Evolutionary conservation across 2,329 filamentous ascomycete species (phyloP), one percentile per base, ranked within the genome.

Genomic region (Pyrenochaeta sp.): DNA sequence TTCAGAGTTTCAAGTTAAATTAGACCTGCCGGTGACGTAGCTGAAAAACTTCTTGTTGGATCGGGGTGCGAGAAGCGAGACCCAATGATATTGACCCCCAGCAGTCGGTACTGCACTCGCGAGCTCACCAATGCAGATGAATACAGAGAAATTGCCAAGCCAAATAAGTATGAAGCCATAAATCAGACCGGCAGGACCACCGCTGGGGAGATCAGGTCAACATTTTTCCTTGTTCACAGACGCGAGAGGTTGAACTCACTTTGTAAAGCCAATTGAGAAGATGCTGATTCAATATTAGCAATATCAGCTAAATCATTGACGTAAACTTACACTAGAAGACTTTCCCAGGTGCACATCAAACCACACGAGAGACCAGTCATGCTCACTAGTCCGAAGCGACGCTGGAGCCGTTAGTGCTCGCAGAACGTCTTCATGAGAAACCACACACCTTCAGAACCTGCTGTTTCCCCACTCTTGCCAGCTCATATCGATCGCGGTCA

Each of bases 1-100:
- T 14, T n/a, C 7, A 23, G 17, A 15, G 5, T 23, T 45, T 20
- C 3, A 14, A 5, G 11, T 2, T 31, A 4, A 6, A 17, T 1
- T 4, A 10, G 3, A 36, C 60, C 9, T 64, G 74, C 72, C 72
- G 7, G 78, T 74, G 11, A 81, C 67, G 49, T 81, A 81, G 56
- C 77, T 79, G 47, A 80, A 72, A 43, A 79, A 75, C 36, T 74
- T 77, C 53, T 78, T 78, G 39, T 71, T 73, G 2, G 70, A 72
- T 5, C 65, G 67, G 10, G 79, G 79, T 3, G 78, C 77, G 18
- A 81, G 75, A 29, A 80, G 70, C 15, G 72, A 75, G 1, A 79
- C 77, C 75, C 69, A 77, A 50, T 75, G 71, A 47, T 77, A 77
- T 55, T 77, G 73, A 20, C 76, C 77, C 11, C 75, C 77, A 27